Evolutionary conservation across 2,329 filamentous ascomycete genomes (phyloP), one percentile per base, ranked within the genome.

Genomic region (Ambrosiella beaveri): DNA sequence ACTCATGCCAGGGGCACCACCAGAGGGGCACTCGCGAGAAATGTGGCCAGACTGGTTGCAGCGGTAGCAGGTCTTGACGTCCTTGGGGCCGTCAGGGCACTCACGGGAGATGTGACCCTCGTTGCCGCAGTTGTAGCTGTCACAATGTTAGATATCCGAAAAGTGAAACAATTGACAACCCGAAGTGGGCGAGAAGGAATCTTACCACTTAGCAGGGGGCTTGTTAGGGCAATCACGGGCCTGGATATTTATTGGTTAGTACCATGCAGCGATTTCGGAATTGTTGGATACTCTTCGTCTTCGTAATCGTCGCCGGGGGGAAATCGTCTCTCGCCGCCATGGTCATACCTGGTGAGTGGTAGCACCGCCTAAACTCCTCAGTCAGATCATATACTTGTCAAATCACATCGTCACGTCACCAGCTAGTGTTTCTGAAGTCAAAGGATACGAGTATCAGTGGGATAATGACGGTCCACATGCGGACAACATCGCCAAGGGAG

Each of bases 31-130:
- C 68, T 96, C 90, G 66, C 91, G 89, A 66, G 87, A 93, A 71
- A 96, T 86, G 78, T 97, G 91, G 62, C 89, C 91, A 64, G 82
- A 74, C 71, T 86, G 81, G 68, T 87, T 87, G 75, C 85, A 89
- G 67, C 84, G 80, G 75, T 85, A 86, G 76, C 81, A 86, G 66
- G 81, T 79, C 76, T 85, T 81, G 70, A 74, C 89, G 73, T 95
- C 88, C 78, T 95, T 95, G 67, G 86, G 81, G 61, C 88, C 85
- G 70, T 88, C 82, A 63, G 85, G 83, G 79, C 91, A 97, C 70
- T 97, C 91, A 71, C 90, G 88, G 79, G 86, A 88, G 73, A 91
- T 84, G 71, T 91, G 87, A 65, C 87, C 86, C 74, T 80, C 77
- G 66, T 71, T 80, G 71, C 83, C 83, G 70, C 85, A 89, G 79